These are phyloP conservation scores for Talaromyces pinophilus DNA, from an alignment of 2,329 filamentous ascomycete genomes.

Conservation along the genomic window DNA sequence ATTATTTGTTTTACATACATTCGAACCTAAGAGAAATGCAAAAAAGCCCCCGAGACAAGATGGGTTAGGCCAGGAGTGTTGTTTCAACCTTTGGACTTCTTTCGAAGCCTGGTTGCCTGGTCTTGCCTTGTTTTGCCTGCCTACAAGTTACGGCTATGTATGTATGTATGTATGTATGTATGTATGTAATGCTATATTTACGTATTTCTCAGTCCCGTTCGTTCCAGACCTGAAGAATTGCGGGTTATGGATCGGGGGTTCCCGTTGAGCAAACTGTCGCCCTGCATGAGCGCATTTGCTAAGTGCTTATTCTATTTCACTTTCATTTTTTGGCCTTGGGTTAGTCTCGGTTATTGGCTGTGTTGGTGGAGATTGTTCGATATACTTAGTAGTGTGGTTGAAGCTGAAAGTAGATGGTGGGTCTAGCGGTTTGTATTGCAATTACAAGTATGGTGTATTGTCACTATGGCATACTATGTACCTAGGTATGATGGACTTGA, in stretches of 20 bases:
- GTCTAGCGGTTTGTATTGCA: slow-evolving; percentile 3
- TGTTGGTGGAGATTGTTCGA: neutral
- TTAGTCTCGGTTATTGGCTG: neutral
- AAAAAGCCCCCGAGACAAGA: slow-evolving; percentile 3
- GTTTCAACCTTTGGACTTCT: neutral
- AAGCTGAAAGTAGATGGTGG: slow-evolving; percentile 2
- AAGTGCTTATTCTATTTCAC: neutral
- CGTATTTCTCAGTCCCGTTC: neutral
- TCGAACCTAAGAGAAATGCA: neutral
- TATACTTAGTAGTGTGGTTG: slow-evolving; percentile 1
- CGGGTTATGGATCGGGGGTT: neutral
- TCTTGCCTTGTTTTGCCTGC: neutral
- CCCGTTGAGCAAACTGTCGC: slow-evolving; percentile 4
- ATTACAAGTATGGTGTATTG: neutral
- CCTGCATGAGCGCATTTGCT: neutral
- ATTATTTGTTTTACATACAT: slow-evolving; percentile 10
- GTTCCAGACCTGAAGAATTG: neutral
- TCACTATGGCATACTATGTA: neutral
- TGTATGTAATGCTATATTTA: neutral
- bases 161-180: neutral
- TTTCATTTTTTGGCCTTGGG: neutral
- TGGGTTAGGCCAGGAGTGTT: neutral
- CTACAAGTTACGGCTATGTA: neutral
- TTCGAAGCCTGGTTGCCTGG: slow-evolving; percentile 4
- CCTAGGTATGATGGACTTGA: neutral